Conservation (phyloP, 2,329 filamentous ascomycete species). For the Verruconis gallopava region DNA sequence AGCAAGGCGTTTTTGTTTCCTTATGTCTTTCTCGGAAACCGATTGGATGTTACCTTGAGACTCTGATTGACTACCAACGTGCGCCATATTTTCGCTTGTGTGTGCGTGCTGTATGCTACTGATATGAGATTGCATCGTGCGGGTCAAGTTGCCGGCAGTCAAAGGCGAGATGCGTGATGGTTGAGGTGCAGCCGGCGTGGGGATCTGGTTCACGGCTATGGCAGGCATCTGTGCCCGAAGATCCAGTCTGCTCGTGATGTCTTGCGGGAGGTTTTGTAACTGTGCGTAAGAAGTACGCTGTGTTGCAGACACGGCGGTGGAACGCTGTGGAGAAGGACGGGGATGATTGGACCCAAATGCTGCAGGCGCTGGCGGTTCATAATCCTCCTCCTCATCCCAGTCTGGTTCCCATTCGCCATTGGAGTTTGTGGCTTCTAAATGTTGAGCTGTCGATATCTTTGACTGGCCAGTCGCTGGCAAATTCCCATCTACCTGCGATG, state of each 20-base stretch:
- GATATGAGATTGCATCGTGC: neutral
- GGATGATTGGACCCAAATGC: neutral
- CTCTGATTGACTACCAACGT: slow-evolving; percentile 1
- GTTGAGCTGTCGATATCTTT: neutral
- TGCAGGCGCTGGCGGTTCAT: slow-evolving; percentile 17
- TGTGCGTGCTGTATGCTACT: neutral
- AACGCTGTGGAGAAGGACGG: neutral
- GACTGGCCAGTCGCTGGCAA: neutral
- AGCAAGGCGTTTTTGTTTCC: slow-evolving; percentile 1
- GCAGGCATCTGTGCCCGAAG: neutral
- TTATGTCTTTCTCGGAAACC: neutral
- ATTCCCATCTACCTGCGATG: slow-evolving; percentile 4
- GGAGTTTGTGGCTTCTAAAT: neutral
- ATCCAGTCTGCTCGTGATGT: neutral
- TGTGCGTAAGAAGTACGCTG: slow-evolving; percentile 1
- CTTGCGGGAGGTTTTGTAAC: neutral
- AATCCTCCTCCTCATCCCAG: slow-evolving; percentile 19
- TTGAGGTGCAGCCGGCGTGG: slow-evolving; percentile 60
- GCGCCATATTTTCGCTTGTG: neutral
- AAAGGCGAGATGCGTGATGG: slow-evolving; percentile 55
- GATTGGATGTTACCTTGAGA: neutral
- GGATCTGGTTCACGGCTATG: slow-evolving; percentile 59
- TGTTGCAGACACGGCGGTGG: neutral
- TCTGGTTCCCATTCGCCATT: slow-evolving; percentile 8
- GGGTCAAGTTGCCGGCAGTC: slow-evolving; percentile 20